Base-by-base conservation (phyloP, 176 grass and related monocot genomes). In the Aegilops tauschii region DNA sequence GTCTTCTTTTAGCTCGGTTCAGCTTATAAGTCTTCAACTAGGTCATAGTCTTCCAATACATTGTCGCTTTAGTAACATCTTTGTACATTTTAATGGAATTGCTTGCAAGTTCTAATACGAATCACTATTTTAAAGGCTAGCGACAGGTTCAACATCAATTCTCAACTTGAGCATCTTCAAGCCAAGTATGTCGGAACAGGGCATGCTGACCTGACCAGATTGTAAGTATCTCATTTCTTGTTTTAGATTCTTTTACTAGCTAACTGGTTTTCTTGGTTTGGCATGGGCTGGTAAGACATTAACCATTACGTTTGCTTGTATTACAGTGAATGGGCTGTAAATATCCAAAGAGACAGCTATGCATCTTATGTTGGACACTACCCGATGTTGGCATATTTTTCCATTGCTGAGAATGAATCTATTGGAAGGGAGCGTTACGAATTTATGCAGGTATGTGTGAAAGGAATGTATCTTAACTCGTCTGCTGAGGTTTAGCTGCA, bases 121-220 rank as follows among this genome's bases (percentile, higher is more conserved):
- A 16, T 68, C 56, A 61, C 63, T 31, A 47, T 84, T 88, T 82
- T 61, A 35, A 36, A 98, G 96, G 96, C 96, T 58, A 98, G 96
- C 1, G 93, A 98, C 35, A 98, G 96, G 56, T 98, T 98, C 77
- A 98, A 98, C 82, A 98, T 98, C 52, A 98, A 98, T 80, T 98
- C 96, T 70, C 96, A 98, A 81, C 96, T 98, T 81, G 96, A 98
- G 84, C 96, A 98, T 93, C 93, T 98, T 82, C 96, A 98, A 91
- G 96, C 96, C 27, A 98, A 98, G 69, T 93, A 98, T 95, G 96
- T 98, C 2, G 96, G 96, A 72, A 98, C 96, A 61, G 96, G 96
- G 52, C 93, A 98, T 87, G 96, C 96, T 49, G 96, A 98, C 74
- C 84, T 93, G 83, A 87, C 56, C 82, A 90, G 93, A 98, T 98